Evolutionary conservation across 805 yeast species (phyloP).

Genomic region (Myxozyma kluyveri): DNA sequence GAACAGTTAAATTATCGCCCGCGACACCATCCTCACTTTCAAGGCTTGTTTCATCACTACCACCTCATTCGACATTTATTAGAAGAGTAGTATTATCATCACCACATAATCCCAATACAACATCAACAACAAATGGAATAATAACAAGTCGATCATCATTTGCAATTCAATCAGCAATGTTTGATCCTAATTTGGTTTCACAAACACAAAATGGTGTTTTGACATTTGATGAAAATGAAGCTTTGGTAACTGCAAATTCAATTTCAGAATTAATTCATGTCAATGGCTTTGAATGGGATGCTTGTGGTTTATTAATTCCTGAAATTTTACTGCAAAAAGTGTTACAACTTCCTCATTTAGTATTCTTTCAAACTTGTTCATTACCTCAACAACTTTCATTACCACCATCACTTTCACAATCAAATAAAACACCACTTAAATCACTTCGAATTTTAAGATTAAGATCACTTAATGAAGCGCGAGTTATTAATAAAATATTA

Average conservation of each 20-base stretch:
- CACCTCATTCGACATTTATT: constrained; percentile 6
- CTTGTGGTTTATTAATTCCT: constrained; percentile 14
- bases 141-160: not conserved
- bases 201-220: not conserved
- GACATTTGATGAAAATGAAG: not conserved
- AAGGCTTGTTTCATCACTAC: constrained; percentile 3
- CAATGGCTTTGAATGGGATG: constrained; percentile 22
- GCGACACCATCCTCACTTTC: constrained; percentile 4
- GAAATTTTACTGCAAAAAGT: constrained; percentile 7
- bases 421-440: constrained; percentile 1
- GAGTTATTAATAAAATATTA: constrained; percentile 13
- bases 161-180: too few relatives aligned
- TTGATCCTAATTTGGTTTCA: too few relatives aligned
- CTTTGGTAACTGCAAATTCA: not conserved
- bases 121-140: not conserved
- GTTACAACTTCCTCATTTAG: constrained; percentile 7
- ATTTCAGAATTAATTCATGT: constrained; percentile 1
- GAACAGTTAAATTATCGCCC: constrained; percentile 12
- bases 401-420: not conserved
- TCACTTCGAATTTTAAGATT: constrained; percentile 16
- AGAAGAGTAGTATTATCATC: constrained; percentile 7
- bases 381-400: constrained; percentile 7
- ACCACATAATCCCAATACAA: not conserved
- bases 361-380: constrained; percentile 18
- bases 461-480: constrained; percentile 20